Percentiles rank a stretch among this genome's conserved stretches.
phyloP scores from a whole-genome alignment of 1,284 basidiomycete genomes.

The Sparassis latifolia region DNA sequence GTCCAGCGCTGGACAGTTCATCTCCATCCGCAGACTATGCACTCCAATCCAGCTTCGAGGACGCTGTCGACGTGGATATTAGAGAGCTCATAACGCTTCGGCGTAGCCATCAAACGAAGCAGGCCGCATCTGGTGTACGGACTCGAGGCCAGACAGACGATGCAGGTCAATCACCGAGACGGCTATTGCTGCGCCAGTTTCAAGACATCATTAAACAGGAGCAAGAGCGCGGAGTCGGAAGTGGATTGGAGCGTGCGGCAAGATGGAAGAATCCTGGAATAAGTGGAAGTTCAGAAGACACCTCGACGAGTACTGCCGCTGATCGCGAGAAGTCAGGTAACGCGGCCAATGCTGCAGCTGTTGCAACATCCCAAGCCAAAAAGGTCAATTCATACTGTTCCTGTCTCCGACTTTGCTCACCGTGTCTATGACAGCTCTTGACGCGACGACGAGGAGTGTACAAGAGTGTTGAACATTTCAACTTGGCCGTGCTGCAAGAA shows the following conservation, averaged over 20 bases:
- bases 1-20: background rate
- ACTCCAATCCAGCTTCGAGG: background rate
- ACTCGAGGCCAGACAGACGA: background rate
- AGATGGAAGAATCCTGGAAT: background rate
- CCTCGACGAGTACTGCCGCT: background rate
- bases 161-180: background rate
- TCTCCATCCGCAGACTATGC: background rate
- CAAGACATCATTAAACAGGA: background rate
- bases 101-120: constrained; percentile 1
- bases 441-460: too few species aligned
- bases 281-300: background rate
- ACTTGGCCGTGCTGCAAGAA: too few species aligned
- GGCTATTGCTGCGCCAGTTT: background rate
- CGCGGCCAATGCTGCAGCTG: too few species aligned
- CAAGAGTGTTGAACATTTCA: too few species aligned
- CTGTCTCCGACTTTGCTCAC: too few species aligned
- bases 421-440: too few species aligned
- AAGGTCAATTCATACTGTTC: too few species aligned
- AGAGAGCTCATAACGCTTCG: background rate
- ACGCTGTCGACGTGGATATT: background rate
- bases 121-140: background rate
- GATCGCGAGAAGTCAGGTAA: too few species aligned
- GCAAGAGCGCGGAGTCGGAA: background rate
- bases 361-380: too few species aligned
- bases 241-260: background rate